phyloP scores from a whole-genome alignment of 148 eudicot species.

The Selenicereus undatus region DNA sequence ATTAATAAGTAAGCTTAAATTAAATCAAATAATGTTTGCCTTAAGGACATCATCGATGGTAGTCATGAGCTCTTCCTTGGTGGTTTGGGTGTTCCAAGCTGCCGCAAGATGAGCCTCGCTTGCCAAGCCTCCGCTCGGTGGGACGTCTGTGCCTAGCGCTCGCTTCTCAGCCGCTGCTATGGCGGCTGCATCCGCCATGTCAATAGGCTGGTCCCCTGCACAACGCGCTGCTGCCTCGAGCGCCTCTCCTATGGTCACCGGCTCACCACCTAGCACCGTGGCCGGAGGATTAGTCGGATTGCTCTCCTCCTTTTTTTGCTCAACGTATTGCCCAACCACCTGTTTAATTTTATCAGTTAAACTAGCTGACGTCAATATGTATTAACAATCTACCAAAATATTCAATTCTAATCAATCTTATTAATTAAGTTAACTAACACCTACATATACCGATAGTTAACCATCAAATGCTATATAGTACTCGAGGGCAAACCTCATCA shows the following conservation, averaged over 20 bases:
- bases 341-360: background rate
- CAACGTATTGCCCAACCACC: conserved; percentile 24
- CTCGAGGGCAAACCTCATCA: background rate
- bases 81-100: conserved; percentile 2
- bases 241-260: conserved; percentile 31
- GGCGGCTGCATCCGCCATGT: conserved; percentile 28
- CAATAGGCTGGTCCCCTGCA: conserved; percentile 23
- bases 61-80: conserved; percentile 8
- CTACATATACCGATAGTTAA: background rate
- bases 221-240: conserved; percentile 25
- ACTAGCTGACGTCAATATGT: background rate
- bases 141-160: conserved; percentile 20
- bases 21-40: background rate
- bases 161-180: conserved; percentile 28
- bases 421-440: background rate
- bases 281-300: background rate
- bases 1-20: background rate
- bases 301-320: background rate
- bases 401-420: too few species aligned
- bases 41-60: conserved; percentile 26
- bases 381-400: too few species aligned
- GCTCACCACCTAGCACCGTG: background rate
- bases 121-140: conserved; percentile 10
- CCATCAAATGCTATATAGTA: too few species aligned
- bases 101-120: conserved; percentile 26